Conservation (phyloP, 768 basidiomycete genomes). For the Tricholoma furcatifolium region DNA sequence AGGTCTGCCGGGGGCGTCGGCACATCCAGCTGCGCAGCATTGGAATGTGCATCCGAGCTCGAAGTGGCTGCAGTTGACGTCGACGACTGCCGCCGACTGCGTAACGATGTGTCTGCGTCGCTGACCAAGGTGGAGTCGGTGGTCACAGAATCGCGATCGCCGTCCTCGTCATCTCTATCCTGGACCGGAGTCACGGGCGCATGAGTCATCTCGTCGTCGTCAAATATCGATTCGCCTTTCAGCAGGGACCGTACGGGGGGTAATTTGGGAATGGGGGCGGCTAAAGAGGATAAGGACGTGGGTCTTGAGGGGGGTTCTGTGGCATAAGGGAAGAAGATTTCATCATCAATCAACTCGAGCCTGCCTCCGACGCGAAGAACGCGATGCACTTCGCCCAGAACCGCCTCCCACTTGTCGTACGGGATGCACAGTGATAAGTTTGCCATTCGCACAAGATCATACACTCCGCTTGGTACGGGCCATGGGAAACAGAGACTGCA, state of each 20-base stretch:
- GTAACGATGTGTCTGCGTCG: conserved; percentile 15
- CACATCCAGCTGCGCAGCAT: background rate
- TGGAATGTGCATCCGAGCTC: background rate
- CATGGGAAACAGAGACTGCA: conserved; percentile 51
- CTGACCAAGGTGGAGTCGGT: conserved; percentile 20
- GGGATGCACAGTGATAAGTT: conserved; percentile 66
- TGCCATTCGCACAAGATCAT: conserved; percentile 75
- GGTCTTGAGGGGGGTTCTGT: conserved; percentile 17
- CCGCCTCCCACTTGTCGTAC: conserved; percentile 52
- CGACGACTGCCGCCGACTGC: conserved; percentile 13
- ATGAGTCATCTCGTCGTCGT: conserved; percentile 13
- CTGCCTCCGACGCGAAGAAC: conserved; percentile 60
- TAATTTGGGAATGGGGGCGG: conserved; percentile 25
- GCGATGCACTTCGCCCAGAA: conserved; percentile 61
- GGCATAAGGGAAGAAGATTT: conserved; percentile 62
- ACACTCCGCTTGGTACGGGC: conserved; percentile 61
- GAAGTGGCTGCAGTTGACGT: background rate
- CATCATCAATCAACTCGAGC: conserved; percentile 75
- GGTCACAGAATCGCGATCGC: conserved; percentile 25
- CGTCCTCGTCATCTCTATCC: conserved; percentile 26
- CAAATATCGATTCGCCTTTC: conserved; percentile 23
- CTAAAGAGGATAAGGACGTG: conserved; percentile 17
- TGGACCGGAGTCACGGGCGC: background rate
- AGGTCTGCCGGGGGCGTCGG: conserved; percentile 1
- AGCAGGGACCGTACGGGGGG: conserved; percentile 14